phyloP scores from a whole-genome alignment of 169 alveolate genomes.

The Eimeria praecox region DNA sequence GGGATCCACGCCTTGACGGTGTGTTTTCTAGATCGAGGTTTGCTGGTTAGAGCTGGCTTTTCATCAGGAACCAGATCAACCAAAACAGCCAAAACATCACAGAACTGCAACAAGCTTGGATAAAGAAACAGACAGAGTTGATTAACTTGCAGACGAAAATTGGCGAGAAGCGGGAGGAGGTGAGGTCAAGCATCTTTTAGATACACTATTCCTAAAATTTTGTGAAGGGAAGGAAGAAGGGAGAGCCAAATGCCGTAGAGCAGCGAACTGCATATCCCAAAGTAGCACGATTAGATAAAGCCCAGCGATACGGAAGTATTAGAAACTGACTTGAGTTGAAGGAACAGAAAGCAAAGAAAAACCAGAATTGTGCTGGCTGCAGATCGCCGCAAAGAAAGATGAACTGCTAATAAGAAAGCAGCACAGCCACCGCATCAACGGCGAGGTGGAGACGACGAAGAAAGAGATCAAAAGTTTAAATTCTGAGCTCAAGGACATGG shows the following conservation, averaged over 20 bases:
- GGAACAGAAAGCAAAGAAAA: not conserved
- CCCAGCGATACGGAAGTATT: not conserved
- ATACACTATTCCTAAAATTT: too few species aligned
- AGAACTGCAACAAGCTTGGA: conserved; percentile 92
- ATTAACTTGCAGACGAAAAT: conserved; percentile 88
- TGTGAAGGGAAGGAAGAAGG: too few species aligned
- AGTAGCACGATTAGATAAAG: too few species aligned
- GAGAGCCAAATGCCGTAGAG: too few species aligned
- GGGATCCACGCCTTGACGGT: too few species aligned
- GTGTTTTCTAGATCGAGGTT: not conserved
- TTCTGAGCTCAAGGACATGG: conserved; percentile 89
- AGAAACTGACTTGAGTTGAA: not conserved
- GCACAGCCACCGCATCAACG: conserved; percentile 89
- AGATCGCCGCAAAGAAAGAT: conserved; percentile 85
- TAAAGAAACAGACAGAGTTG: conserved; percentile 90
- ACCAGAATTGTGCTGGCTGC: not conserved
- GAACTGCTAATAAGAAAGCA: conserved; percentile 90
- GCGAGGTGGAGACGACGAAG: conserved; percentile 86
- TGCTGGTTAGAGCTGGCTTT: too few species aligned
- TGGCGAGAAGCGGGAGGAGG: conserved; percentile 84
- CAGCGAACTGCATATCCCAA: too few species aligned
- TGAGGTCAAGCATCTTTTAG: too few species aligned
- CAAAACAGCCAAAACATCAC: conserved; percentile 87
- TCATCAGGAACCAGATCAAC: conserved; percentile 84
- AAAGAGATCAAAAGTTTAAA: conserved; percentile 90